phyloP scores from a whole-genome alignment of 2,329 filamentous ascomycete species.

The Epicoccum sorghinum region DNA sequence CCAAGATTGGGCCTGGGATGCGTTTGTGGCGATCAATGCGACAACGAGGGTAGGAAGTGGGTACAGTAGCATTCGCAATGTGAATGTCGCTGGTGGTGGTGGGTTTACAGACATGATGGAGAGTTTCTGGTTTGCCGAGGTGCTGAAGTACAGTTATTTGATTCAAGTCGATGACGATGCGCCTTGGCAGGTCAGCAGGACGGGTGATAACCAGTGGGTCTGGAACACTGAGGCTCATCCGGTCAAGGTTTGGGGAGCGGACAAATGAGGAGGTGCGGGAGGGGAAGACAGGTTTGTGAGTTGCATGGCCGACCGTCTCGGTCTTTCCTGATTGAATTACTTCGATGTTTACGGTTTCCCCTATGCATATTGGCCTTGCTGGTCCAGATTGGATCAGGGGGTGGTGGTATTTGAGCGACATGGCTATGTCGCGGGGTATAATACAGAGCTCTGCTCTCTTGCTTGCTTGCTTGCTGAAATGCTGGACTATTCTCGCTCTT shows the following conservation, averaged over 20 bases:
- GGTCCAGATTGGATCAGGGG: not conserved
- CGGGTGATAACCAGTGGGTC: conserved; percentile 61
- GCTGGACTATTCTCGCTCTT: not conserved
- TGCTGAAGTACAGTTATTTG: conserved; percentile 82
- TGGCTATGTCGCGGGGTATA: conserved; percentile 20
- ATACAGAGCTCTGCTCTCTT: conserved; percentile 3
- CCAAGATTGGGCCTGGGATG: conserved; percentile 84
- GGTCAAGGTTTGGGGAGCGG: conserved; percentile 49
- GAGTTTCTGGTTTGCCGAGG: conserved; percentile 87
- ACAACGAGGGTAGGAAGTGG: conserved; percentile 70
- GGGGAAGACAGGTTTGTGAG: not conserved
- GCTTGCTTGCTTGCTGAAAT: not conserved
- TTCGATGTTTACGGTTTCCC: not conserved
- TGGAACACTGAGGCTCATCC: conserved; percentile 72
- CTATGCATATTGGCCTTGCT: not conserved
- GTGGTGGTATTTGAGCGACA: not conserved
- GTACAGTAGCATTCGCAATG: conserved; percentile 69
- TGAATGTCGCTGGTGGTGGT: conserved; percentile 68
- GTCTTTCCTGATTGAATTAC: not conserved
- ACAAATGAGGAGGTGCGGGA: not conserved
- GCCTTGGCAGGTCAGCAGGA: conserved; percentile 61
- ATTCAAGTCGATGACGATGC: conserved; percentile 67
- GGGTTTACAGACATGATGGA: conserved; percentile 74
- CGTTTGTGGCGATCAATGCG: conserved; percentile 70
- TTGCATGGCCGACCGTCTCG: too few relatives aligned